Conservation (phyloP, 225 moss, liverwort and hornwort genomes). For the Marchantia paleacea region DNA sequence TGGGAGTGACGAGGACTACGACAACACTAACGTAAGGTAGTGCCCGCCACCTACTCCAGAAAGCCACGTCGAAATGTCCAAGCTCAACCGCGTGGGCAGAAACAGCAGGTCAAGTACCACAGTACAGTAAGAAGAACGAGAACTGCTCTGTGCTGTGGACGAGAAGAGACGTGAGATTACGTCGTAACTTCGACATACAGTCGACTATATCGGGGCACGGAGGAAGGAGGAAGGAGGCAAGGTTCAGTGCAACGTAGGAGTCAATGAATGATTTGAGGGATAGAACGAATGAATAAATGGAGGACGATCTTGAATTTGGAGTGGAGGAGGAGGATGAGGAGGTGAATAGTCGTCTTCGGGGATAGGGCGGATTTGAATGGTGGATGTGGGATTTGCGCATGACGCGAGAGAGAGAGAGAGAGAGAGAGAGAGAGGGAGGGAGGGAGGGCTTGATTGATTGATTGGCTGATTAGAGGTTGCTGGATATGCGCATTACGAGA, state of each 20-base stretch:
- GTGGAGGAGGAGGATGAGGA: constrained; percentile 1
- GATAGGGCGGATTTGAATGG: not conserved
- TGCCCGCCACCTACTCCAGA: not conserved
- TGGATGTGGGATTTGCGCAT: not conserved
- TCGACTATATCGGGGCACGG: not conserved
- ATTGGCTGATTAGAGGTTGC: not conserved
- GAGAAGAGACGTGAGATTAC: not conserved
- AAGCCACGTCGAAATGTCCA: not conserved
- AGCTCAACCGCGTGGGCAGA: not conserved
- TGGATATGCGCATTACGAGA: not conserved
- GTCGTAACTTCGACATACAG: not conserved
- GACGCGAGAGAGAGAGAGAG: not conserved
- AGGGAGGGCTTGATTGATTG: too few species aligned
- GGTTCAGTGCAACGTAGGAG: too few species aligned
- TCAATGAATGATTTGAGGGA: not conserved
- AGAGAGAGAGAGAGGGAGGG: not conserved
- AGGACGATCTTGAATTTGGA: not conserved
- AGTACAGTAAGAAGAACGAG: not conserved
- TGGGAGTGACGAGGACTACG: too few species aligned
- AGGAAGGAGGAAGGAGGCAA: not conserved
- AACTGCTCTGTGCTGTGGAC: not conserved
- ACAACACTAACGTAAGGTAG: too few species aligned
- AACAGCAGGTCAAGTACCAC: not conserved
- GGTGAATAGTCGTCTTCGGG: not conserved
- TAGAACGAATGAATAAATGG: not conserved